These are phyloP conservation scores for Sporopachydermia lactativora DNA, from an alignment of 805 yeast genomes.

Conservation along the genomic window DNA sequence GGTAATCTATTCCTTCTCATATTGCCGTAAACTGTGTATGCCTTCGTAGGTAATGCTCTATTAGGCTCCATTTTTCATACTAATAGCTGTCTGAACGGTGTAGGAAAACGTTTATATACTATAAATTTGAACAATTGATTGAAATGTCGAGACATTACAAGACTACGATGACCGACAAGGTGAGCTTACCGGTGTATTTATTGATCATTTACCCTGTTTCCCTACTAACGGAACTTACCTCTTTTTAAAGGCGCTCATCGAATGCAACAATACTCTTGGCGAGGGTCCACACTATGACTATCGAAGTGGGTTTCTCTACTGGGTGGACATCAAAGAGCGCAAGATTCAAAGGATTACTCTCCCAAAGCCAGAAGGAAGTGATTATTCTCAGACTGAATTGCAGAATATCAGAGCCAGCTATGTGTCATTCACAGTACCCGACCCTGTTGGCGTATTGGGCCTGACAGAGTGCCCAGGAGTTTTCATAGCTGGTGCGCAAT, in stretches of 20 bases:
- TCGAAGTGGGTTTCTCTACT: constrained; percentile 14
- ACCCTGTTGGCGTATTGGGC: constrained; percentile 58
- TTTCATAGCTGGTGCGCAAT: constrained; percentile 44
- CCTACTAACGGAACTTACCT: too few relatives aligned
- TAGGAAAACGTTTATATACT: too few relatives aligned
- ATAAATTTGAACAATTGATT: too few relatives aligned
- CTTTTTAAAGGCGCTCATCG: not conserved
- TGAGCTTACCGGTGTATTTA: too few relatives aligned
- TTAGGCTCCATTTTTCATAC: too few relatives aligned
- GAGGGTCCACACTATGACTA: constrained; percentile 21
- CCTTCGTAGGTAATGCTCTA: too few relatives aligned
- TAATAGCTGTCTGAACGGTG: too few relatives aligned
- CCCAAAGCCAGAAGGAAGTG: constrained; percentile 6
- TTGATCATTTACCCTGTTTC: too few relatives aligned
- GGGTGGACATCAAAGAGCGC: constrained; percentile 17
- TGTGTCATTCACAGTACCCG: constrained; percentile 25
- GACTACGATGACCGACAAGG: not conserved
- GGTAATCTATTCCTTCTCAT: too few relatives aligned
- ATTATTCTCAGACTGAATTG: constrained; percentile 16
- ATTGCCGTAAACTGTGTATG: too few relatives aligned
- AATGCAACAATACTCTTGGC: constrained; percentile 10
- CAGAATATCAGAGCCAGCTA: constrained; percentile 17
- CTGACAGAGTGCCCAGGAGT: constrained; percentile 40
- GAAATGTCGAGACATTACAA: not conserved
- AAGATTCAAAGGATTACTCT: constrained; percentile 4